Evolutionary conservation across 2,329 filamentous ascomycete genomes (phyloP).

Genomic region (Penicillium glabrum): DNA sequence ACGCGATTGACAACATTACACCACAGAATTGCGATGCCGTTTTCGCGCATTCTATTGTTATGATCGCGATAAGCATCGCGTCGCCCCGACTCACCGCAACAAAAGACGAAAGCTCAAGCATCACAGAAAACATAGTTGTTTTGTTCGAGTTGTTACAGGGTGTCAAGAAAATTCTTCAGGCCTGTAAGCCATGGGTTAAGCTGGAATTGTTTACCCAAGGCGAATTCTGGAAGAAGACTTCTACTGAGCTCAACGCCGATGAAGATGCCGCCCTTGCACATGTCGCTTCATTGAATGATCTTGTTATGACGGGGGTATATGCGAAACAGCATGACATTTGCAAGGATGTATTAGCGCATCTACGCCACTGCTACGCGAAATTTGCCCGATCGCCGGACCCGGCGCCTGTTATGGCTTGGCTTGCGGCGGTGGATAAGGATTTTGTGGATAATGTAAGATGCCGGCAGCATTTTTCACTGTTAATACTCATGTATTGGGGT

Average conservation of each 20-base stretch:
- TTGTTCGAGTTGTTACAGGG: slow-evolving; percentile 39
- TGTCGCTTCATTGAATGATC: slow-evolving; percentile 29
- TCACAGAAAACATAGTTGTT: slow-evolving; percentile 37
- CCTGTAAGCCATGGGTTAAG: slow-evolving; percentile 44
- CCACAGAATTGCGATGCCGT: slow-evolving; percentile 39
- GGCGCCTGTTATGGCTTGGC: slow-evolving; percentile 36
- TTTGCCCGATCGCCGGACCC: slow-evolving; percentile 25
- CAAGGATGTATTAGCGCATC: slow-evolving; percentile 26
- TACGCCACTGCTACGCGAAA: slow-evolving; percentile 30
- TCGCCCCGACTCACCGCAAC: slow-evolving; percentile 31
- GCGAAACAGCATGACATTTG: slow-evolving; percentile 29
- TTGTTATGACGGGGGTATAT: slow-evolving; percentile 23
- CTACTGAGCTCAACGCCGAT: slow-evolving; percentile 25
- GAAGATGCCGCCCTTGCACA: slow-evolving; percentile 25
- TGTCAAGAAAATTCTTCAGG: slow-evolving; percentile 33
- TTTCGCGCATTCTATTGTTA: slow-evolving; percentile 39
- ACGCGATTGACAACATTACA: slow-evolving; percentile 34
- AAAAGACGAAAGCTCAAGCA: slow-evolving; percentile 29
- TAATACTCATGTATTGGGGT: slow-evolving; percentile 39
- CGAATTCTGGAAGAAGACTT: slow-evolving; percentile 46
- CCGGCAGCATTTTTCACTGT: slow-evolving; percentile 30
- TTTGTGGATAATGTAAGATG: slow-evolving; percentile 31
- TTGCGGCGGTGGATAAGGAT: slow-evolving; percentile 32
- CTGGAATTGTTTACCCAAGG: slow-evolving; percentile 52
- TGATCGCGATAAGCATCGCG: slow-evolving; percentile 36